A percentile compares a stretch with the other conserved stretches of the same genome.
Conservation (phyloP, 1,284 basidiomycete species). For the Trichosporon coremiiforme region DNA sequence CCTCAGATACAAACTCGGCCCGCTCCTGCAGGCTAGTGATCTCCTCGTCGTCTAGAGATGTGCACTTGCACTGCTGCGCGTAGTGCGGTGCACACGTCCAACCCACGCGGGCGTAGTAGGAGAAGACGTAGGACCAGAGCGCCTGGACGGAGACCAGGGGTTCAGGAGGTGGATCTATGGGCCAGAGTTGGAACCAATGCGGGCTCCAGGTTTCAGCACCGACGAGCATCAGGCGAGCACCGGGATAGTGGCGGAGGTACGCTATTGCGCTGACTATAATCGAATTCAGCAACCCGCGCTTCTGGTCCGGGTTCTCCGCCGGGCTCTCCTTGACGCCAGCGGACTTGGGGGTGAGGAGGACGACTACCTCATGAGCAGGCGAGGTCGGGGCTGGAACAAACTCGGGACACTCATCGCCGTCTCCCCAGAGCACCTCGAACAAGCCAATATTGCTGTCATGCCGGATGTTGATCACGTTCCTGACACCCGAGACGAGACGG, state of each 20-base stretch:
- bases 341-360: background rate
- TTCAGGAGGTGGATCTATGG: background rate
- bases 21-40: background rate
- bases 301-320: background rate
- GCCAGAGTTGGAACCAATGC: conserved; percentile 3
- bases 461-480: conserved; percentile 7
- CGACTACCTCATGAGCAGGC: background rate
- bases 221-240: background rate
- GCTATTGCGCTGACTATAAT: background rate
- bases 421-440: conserved; percentile 8
- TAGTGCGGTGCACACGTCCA: conserved; percentile 10
- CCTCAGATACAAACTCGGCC: background rate
- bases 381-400: background rate
- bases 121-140: background rate
- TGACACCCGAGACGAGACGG: background rate
- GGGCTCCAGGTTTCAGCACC: background rate
- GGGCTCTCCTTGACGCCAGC: background rate
- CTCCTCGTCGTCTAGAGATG: background rate
- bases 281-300: background rate
- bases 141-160: background rate
- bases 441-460: background rate
- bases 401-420: background rate
- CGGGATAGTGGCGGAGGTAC: background rate
- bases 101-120: background rate
- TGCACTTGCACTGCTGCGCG: background rate